phyloP scores from a whole-genome alignment of 2,329 filamentous ascomycete species.

The Lasiodiplodia hormozganensis region DNA sequence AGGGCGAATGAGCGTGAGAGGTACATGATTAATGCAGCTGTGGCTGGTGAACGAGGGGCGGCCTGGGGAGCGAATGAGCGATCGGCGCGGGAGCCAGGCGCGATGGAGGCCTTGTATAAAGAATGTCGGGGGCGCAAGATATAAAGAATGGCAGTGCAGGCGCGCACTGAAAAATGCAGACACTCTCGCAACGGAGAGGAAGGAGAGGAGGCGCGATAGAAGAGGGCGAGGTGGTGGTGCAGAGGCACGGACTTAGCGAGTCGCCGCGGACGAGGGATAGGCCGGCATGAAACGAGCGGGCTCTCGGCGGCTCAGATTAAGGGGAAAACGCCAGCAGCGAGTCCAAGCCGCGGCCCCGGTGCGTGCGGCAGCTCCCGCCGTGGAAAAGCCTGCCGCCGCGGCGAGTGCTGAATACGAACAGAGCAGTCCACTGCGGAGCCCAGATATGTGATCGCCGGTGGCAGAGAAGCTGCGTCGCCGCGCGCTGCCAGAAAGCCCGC shows the following conservation, averaged over 20 bases:
- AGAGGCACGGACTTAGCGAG: slow-evolving; percentile 20
- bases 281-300: slow-evolving; percentile 25
- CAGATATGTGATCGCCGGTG: background rate
- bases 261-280: slow-evolving; percentile 18
- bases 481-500: background rate
- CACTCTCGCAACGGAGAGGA: slow-evolving; percentile 16
- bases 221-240: slow-evolving; percentile 22
- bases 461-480: background rate
- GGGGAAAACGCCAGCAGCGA: slow-evolving; percentile 19
- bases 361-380: slow-evolving; percentile 23
- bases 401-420: slow-evolving; percentile 22
- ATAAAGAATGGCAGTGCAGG: slow-evolving; percentile 25
- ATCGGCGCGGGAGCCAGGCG: slow-evolving; percentile 23
- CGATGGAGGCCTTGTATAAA: slow-evolving; percentile 13
- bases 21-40: slow-evolving; percentile 25
- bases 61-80: slow-evolving; percentile 1
- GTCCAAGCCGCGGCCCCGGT: slow-evolving; percentile 5
- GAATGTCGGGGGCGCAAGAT: slow-evolving; percentile 20
- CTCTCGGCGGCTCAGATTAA: slow-evolving; percentile 26
- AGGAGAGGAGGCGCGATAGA: slow-evolving; percentile 26
- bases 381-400: slow-evolving; percentile 19
- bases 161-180: slow-evolving; percentile 21
- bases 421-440: slow-evolving; percentile 10
- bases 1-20: slow-evolving; percentile 38
- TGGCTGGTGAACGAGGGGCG: slow-evolving; percentile 23